Conservation (phyloP, 495 filamentous ascomycete genomes). For the Lasiosphaeria hispida region DNA sequence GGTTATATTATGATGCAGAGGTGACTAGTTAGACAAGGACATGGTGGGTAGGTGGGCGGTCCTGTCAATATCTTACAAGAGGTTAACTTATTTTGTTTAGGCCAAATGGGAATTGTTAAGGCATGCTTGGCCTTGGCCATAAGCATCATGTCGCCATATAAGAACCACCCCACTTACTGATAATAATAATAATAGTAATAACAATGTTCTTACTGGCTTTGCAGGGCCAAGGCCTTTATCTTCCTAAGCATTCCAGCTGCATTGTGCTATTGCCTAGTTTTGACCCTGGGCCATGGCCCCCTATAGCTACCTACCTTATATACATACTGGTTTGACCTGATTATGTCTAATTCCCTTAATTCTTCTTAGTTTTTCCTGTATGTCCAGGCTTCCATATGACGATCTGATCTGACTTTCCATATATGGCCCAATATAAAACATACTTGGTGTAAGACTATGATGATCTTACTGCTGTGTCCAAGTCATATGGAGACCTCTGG, state of each 20-base stretch:
- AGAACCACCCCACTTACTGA: background rate
- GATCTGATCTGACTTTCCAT: background rate
- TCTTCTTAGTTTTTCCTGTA: constrained; percentile 1
- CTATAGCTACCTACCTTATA: too few relatives aligned
- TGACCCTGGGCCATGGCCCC: too few relatives aligned
- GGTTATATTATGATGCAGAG: too few relatives aligned
- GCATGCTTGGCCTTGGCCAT: background rate
- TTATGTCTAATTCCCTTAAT: background rate
- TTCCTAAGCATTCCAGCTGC: background rate
- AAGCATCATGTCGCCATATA: background rate
- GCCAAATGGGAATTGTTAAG: too few relatives aligned
- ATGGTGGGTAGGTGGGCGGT: too few relatives aligned
- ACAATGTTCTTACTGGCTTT: background rate
- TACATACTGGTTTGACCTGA: background rate
- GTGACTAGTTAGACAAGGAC: too few relatives aligned
- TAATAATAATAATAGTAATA: background rate
- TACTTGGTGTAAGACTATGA: constrained; percentile 5
- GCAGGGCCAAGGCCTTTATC: background rate
- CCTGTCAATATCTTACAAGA: too few relatives aligned
- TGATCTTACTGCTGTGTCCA: constrained; percentile 1
- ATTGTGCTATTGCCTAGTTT: background rate
- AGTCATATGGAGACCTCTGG: background rate
- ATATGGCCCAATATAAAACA: background rate
- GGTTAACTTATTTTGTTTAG: too few relatives aligned
- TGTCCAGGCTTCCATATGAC: background rate